These are phyloP conservation scores for Penicillium sp. DNA, from an alignment of 2,329 filamentous ascomycete genomes.

Conservation along the genomic window DNA sequence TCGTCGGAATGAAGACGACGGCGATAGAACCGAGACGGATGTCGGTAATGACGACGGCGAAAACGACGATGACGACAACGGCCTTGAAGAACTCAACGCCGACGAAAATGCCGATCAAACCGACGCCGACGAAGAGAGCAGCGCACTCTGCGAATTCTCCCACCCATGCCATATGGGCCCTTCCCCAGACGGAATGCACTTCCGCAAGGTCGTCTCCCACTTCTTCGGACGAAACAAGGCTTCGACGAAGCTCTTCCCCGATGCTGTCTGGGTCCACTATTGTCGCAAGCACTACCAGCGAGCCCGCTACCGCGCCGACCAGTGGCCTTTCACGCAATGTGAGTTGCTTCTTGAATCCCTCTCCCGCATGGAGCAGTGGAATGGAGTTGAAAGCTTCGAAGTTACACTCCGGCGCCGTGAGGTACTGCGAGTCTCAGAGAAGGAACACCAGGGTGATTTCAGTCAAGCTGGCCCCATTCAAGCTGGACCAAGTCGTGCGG, in stretches of 20 bases:
- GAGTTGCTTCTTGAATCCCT: constrained; percentile 65
- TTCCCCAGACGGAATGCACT: constrained; percentile 44
- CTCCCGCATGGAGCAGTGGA: constrained; percentile 63
- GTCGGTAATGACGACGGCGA: background rate
- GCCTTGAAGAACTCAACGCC: background rate
- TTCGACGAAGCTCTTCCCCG: constrained; percentile 69
- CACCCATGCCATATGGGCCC: constrained; percentile 14
- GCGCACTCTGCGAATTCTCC: constrained; percentile 13
- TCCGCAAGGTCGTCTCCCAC: constrained; percentile 76
- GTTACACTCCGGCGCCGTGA: constrained; percentile 39
- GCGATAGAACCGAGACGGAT: background rate
- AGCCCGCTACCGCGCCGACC: constrained; percentile 63
- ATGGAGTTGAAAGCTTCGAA: constrained; percentile 60
- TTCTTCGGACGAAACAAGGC: constrained; percentile 82
- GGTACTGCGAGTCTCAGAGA: constrained; percentile 54
- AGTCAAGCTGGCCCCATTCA: background rate
- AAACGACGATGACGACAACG: background rate
- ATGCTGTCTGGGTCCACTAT: constrained; percentile 70
- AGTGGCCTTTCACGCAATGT: constrained; percentile 63
- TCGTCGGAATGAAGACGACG: background rate
- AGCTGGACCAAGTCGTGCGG: background rate
- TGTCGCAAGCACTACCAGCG: constrained; percentile 85
- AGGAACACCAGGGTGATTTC: constrained; percentile 44
- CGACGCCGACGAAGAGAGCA: background rate
- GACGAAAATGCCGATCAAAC: background rate